Evolutionary conservation across 2,329 filamentous ascomycete species (phyloP).

Genomic region (Bipolaris bicolor): DNA sequence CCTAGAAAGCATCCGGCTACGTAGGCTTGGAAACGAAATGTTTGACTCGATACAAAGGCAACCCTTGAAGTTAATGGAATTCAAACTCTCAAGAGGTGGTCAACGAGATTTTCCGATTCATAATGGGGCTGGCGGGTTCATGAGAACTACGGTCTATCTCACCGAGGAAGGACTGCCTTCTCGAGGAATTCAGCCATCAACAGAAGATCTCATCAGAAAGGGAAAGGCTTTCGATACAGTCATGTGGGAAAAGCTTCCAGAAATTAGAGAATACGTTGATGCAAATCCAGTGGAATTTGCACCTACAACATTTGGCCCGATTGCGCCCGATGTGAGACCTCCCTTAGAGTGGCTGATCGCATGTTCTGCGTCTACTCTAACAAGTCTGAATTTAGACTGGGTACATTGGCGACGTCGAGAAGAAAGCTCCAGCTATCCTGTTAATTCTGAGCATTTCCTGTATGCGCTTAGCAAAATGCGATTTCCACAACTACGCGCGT

Average conservation of each 20-base stretch:
- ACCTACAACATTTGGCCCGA: neutral
- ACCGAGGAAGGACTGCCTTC: constrained; percentile 15
- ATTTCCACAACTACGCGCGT: constrained; percentile 53
- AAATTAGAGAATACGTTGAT: constrained; percentile 31
- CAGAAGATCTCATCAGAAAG: constrained; percentile 24
- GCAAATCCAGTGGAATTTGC: constrained; percentile 15
- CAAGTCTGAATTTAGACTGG: constrained; percentile 46
- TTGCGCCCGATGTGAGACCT: constrained; percentile 12
- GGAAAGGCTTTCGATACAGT: constrained; percentile 31
- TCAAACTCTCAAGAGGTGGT: constrained; percentile 40
- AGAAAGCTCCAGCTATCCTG: constrained; percentile 7
- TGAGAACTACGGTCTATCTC: constrained; percentile 38
- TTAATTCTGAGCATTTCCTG: constrained; percentile 24
- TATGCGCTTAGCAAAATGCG: constrained; percentile 43
- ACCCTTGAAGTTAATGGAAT: constrained; percentile 33
- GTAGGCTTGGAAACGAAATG: constrained; percentile 47
- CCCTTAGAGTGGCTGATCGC: constrained; percentile 27
- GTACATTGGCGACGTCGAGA: constrained; percentile 40
- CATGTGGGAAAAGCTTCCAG: constrained; percentile 37
- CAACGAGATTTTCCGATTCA: constrained; percentile 32
- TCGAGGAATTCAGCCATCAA: constrained; percentile 5
- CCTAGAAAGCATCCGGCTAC: constrained; percentile 52
- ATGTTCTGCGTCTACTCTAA: constrained; percentile 35
- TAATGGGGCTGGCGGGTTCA: constrained; percentile 41
- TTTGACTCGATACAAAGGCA: constrained; percentile 7